phyloP scores from a whole-genome alignment of 768 basidiomycete genomes.

The Hericium alpestre region DNA sequence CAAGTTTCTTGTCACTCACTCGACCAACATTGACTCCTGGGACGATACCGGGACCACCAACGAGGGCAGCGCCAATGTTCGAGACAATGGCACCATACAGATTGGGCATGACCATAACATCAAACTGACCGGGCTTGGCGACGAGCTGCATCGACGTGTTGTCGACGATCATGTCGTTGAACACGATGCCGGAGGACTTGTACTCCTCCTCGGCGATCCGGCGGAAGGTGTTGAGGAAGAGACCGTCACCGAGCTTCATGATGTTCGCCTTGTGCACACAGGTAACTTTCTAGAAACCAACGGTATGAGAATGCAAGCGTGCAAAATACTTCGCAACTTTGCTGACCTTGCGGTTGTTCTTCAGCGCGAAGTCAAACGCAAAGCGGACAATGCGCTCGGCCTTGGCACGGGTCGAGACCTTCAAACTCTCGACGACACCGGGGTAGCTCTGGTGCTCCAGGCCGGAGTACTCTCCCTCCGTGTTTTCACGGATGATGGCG shows the following conservation, averaged over 20 bases:
- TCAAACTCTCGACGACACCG: slow-evolving; percentile 95
- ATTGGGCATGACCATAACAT: slow-evolving; percentile 99
- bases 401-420: slow-evolving; percentile 92
- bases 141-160: slow-evolving; percentile 99
- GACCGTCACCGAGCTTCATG: slow-evolving; percentile 99
- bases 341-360: slow-evolving; percentile 89
- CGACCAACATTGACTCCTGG: slow-evolving; percentile 97
- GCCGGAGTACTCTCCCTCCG: slow-evolving; percentile 99
- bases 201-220: slow-evolving; percentile 96
- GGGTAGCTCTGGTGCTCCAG: slow-evolving; percentile 97
- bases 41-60: slow-evolving; percentile 96
- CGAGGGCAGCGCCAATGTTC: slow-evolving; percentile 97
- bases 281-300: slow-evolving; percentile 81
- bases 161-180: slow-evolving; percentile 98
- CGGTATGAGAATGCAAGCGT: neutral
- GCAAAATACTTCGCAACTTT: slow-evolving; percentile 6
- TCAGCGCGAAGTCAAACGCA: slow-evolving; percentile 97
- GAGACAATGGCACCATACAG: slow-evolving; percentile 94
- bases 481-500: slow-evolving; percentile 99
- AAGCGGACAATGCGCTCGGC: slow-evolving; percentile 94
- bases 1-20: slow-evolving; percentile 32
- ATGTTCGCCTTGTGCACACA: slow-evolving; percentile 99
- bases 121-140: slow-evolving; percentile 89
- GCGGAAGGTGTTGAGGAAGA: slow-evolving; percentile 98
- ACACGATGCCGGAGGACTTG: slow-evolving; percentile 81